Conservation (phyloP, 768 basidiomycete species). For the Collybiopsis luxurians region DNA sequence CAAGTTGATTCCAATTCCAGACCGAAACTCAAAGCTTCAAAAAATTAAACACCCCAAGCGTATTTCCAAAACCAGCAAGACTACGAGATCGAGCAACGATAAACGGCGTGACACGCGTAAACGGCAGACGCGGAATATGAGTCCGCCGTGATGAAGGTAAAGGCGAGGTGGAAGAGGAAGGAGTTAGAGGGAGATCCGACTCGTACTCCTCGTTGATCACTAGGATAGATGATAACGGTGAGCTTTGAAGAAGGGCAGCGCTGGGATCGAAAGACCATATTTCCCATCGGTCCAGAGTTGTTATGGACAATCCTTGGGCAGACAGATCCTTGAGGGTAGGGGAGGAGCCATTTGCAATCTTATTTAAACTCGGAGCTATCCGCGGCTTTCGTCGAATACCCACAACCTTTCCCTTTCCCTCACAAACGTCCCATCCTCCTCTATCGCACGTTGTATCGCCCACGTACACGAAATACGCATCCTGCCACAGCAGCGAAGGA, state of each 20-base stretch:
- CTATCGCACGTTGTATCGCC: constrained; percentile 66
- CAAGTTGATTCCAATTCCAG: not conserved
- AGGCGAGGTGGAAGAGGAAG: constrained; percentile 20
- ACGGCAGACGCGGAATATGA: constrained; percentile 61
- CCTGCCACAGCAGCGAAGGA: constrained; percentile 51
- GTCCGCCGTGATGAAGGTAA: constrained; percentile 11
- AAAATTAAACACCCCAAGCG: constrained; percentile 58
- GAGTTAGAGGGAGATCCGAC: constrained; percentile 13
- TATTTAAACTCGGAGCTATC: constrained; percentile 9
- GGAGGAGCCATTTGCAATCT: constrained; percentile 2
- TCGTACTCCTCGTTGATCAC: constrained; percentile 16
- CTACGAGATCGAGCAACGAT: constrained; percentile 46
- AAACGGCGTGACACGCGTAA: constrained; percentile 72
- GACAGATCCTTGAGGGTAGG: not conserved
- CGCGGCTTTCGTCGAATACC: constrained; percentile 72
- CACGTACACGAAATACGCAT: constrained; percentile 50
- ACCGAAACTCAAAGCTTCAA: not conserved
- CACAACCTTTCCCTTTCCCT: constrained; percentile 50
- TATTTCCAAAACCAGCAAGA: constrained; percentile 79
- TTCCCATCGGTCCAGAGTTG: constrained; percentile 81
- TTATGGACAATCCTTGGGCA: constrained; percentile 50
- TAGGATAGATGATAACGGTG: constrained; percentile 47
- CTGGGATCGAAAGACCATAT: constrained; percentile 74
- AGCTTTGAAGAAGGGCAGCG: constrained; percentile 43
- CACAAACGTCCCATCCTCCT: constrained; percentile 72